Conservation (phyloP, 1,284 basidiomycete genomes). For the Cryptococcus sp. region DNA sequence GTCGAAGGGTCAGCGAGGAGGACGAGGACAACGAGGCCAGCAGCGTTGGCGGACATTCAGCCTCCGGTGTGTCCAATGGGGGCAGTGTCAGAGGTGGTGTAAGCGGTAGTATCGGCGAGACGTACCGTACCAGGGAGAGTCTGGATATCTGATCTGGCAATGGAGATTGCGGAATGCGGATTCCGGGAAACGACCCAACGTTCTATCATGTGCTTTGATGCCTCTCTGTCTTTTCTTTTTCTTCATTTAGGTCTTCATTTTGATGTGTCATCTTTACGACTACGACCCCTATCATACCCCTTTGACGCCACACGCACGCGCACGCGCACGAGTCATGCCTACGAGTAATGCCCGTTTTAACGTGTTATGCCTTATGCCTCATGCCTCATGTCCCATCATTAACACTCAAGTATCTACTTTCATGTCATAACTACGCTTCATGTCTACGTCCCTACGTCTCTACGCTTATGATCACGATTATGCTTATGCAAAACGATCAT, state of each 20-base stretch:
- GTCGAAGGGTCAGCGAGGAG: slow-evolving; percentile 37
- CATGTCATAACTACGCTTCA: no score
- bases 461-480: no score
- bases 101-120: slow-evolving; percentile 2
- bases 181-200: not conserved
- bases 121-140: slow-evolving; percentile 32
- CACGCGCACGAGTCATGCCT: not conserved
- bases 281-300: not conserved
- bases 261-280: not conserved
- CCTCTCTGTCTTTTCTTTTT: not conserved
- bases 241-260: not conserved
- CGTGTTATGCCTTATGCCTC: no score
- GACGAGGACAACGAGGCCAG: slow-evolving; percentile 35
- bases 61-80: slow-evolving; percentile 3
- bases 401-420: no score
- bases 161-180: no score
- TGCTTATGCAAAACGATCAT: no score
- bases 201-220: not conserved
- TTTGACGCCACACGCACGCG: not conserved
- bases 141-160: slow-evolving; percentile 25
- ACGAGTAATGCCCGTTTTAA: no score
- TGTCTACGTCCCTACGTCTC: no score
- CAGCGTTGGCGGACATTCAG: slow-evolving; percentile 21
- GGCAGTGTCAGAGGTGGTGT: slow-evolving; percentile 1
- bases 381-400: no score